Evolutionary conservation across 768 basidiomycete genomes (phyloP).

Genomic region (Arthromyces matolae): DNA sequence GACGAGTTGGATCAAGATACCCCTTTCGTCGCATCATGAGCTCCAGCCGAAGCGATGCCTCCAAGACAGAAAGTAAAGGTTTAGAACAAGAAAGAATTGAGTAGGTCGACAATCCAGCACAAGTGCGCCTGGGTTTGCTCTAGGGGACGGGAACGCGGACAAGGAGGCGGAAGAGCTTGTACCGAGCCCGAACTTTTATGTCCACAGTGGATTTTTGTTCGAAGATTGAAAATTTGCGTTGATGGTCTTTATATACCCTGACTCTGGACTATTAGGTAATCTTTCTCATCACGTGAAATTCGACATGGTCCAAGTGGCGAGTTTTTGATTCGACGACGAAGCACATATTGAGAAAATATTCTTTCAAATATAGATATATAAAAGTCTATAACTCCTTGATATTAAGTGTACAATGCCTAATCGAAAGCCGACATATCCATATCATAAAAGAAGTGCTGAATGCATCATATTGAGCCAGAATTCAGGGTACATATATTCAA

Average conservation of each 20-base stretch:
- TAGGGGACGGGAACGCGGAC: constrained; percentile 95
- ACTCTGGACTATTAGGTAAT: constrained; percentile 39
- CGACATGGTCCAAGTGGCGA: neutral
- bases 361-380: too few species aligned
- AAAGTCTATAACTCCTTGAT: too few species aligned
- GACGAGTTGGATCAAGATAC: constrained; percentile 68
- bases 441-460: constrained; percentile 58
- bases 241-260: constrained; percentile 17
- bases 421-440: constrained; percentile 62
- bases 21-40: constrained; percentile 63
- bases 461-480: constrained; percentile 1
- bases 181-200: constrained; percentile 91
- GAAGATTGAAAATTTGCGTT: constrained; percentile 20
- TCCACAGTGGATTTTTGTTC: constrained; percentile 75
- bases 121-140: constrained; percentile 42
- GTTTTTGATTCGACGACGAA: neutral
- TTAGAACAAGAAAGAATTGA: constrained; percentile 36
- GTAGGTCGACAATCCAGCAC: constrained; percentile 31
- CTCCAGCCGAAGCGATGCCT: constrained; percentile 71
- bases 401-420: constrained; percentile 22
- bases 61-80: constrained; percentile 44
- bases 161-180: constrained; percentile 77
- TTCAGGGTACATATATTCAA: too few species aligned
- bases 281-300: constrained; percentile 29
- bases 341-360: too few species aligned